phyloP scores from a whole-genome alignment of 2,329 filamentous ascomycete genomes.

The Daldinia eschscholtzii region DNA sequence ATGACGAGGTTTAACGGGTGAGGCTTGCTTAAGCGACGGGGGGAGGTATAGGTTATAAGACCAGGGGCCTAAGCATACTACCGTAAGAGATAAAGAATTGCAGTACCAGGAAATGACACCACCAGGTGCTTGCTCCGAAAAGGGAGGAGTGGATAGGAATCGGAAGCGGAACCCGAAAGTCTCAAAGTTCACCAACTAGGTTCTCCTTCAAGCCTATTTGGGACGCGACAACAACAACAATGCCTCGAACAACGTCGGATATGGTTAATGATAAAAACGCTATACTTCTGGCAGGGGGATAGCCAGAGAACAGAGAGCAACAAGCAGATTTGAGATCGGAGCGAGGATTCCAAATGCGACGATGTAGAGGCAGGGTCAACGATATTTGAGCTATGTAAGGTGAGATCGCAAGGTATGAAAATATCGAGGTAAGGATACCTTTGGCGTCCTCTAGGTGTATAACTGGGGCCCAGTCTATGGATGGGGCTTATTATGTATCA shows the following conservation, averaged over 20 bases:
- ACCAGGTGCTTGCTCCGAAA: slow-evolving; percentile 50
- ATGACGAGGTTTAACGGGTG: slow-evolving; percentile 60
- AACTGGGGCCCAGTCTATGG: slow-evolving; percentile 45
- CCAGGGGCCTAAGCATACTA: slow-evolving; percentile 49
- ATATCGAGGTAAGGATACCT: slow-evolving; percentile 50
- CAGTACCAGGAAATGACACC: slow-evolving; percentile 53
- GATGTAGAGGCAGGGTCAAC: slow-evolving; percentile 50
- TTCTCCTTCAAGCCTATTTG: slow-evolving; percentile 50
- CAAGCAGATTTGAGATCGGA: slow-evolving; percentile 50
- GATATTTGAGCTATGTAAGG: slow-evolving; percentile 51
- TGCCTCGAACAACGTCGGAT: slow-evolving; percentile 39
- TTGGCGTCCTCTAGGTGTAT: slow-evolving; percentile 36
- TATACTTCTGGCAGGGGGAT: slow-evolving; percentile 48
- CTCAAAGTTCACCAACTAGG: slow-evolving; percentile 56
- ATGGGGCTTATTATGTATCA: slow-evolving; percentile 47
- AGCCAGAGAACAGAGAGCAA: slow-evolving; percentile 36
- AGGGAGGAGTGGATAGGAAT: slow-evolving; percentile 51
- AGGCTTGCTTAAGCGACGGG: slow-evolving; percentile 51
- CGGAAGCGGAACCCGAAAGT: slow-evolving; percentile 56
- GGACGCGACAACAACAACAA: slow-evolving; percentile 46
- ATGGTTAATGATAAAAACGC: slow-evolving; percentile 41
- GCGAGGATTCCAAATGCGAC: slow-evolving; percentile 50
- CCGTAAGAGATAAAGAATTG: slow-evolving; percentile 50
- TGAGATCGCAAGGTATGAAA: slow-evolving; percentile 51
- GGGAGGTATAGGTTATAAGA: slow-evolving; percentile 51